phyloP scores from a whole-genome alignment of 805 yeast species.

The Schizosaccharomyces octosporus region DNA sequence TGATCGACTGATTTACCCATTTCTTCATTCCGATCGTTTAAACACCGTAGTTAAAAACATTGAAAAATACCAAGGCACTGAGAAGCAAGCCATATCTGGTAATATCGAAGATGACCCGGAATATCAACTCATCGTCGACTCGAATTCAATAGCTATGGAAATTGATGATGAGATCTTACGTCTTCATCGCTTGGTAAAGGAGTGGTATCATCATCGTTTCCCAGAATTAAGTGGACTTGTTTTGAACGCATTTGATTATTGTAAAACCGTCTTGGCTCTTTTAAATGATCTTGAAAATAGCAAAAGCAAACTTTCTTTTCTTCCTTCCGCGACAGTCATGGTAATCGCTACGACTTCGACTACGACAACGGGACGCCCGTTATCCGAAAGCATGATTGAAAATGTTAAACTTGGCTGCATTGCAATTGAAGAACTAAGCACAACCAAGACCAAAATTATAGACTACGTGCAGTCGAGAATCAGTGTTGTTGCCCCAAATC shows the following conservation, averaged over 20 bases:
- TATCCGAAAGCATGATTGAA: conserved; percentile 16
- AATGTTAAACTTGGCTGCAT: conserved; percentile 23
- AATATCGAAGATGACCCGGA: conserved; percentile 18
- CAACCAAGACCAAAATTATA: conserved; percentile 22
- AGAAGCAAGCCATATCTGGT: conserved; percentile 10
- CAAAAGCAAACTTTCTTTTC: conserved; percentile 9
- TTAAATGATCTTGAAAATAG: conserved; percentile 21
- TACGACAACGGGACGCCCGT: conserved; percentile 17
- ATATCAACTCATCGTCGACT: conserved; percentile 25
- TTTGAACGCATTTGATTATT: conserved; percentile 36
- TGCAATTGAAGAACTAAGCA: conserved; percentile 22
- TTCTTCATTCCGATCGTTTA: neutral
- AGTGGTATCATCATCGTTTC: conserved; percentile 35
- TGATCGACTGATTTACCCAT: neutral
- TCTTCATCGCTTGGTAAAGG: conserved; percentile 25
- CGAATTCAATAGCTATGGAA: conserved; percentile 31
- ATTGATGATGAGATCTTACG: conserved; percentile 29
- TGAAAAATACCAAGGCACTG: conserved; percentile 3
- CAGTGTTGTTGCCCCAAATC: conserved; percentile 50
- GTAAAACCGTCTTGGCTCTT: conserved; percentile 25
- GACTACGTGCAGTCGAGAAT: conserved; percentile 32
- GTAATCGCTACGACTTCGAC: conserved; percentile 54
- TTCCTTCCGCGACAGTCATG: conserved; percentile 41
- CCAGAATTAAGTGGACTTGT: conserved; percentile 46
- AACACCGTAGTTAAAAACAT: conserved; percentile 3